Base-by-base conservation (phyloP, 495 filamentous ascomycete species). In the Penicillium goetzii region DNA sequence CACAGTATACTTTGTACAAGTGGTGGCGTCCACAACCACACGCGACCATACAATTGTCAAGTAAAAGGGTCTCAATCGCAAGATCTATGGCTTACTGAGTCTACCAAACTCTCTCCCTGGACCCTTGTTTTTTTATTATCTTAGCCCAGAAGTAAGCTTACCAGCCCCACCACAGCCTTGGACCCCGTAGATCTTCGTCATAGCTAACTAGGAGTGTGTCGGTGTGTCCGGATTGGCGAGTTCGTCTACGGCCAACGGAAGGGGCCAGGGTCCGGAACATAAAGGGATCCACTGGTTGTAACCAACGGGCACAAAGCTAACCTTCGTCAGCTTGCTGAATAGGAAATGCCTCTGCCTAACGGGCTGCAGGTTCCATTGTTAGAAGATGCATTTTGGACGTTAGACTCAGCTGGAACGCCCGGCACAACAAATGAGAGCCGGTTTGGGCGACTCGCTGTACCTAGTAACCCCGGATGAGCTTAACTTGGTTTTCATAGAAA, bases 261-360 rank as follows among this genome's bases (percentile, higher is more conserved):
- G 32, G 30, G 17, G 28, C 11, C 51, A 33, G 21, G 51, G 11
- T 19, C 30, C 17, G 50, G n/a, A 28, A 3, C 17, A 32, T 4
- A n/a, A n/a, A 32, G n/a, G 52, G 32, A 10, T 26, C 51, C 51
- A 53, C 9, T 21, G 15, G 14, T 19, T 33, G 28, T 11, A n/a
- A 14, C 50, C 21, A 28, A 34, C 17, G 28, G 28, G 9, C 1
- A 15, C 50, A 26, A 33, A 53, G 50, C 50, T 53, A n/a, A n/a
- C n/a, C n/a, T n/a, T n/a, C n/a, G n/a, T n/a, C n/a, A n/a, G 5
- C 9, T 55, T n/a, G 52, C 21, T 55, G 52, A 10, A 5, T 55
- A 8, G 17, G 30, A 34, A 55, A 55, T 55, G 1, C 52, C 52
- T 55, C 52, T 55, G 52, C 52, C 52, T 55, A 55, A 55, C 17